Percentiles rank a stretch among this genome's conserved stretches.
Evolutionary conservation across 768 basidiomycete genomes (phyloP).

Genomic region (Leccinum rimulosum): DNA sequence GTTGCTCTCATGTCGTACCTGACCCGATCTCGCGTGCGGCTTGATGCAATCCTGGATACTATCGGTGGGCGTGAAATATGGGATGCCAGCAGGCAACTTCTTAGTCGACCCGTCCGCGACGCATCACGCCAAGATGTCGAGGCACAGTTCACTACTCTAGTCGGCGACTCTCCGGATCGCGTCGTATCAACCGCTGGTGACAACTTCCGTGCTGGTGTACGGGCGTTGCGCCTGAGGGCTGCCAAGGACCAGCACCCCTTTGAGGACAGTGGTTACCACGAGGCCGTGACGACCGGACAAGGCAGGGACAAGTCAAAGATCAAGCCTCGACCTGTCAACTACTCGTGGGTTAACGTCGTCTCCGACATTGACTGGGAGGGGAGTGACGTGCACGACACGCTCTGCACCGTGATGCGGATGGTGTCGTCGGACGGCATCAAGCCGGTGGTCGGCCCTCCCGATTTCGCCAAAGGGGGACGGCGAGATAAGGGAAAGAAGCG

Average conservation of each 20-base stretch:
- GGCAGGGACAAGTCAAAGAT: slow-evolving; percentile 33
- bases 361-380: slow-evolving; percentile 87
- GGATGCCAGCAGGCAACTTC: slow-evolving; percentile 65
- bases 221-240: slow-evolving; percentile 45
- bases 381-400: slow-evolving; percentile 59
- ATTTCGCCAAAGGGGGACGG: slow-evolving; percentile 19
- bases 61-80: slow-evolving; percentile 79
- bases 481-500: slow-evolving; percentile 31
- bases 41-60: slow-evolving; percentile 84
- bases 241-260: slow-evolving; percentile 28
- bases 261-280: slow-evolving; percentile 26
- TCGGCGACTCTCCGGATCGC: slow-evolving; percentile 66
- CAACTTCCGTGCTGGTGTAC: slow-evolving; percentile 69
- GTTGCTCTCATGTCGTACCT: slow-evolving; percentile 28
- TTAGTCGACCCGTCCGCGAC: slow-evolving; percentile 37
- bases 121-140: slow-evolving; percentile 29
- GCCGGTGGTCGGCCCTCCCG: slow-evolving; percentile 23
- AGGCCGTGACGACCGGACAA: slow-evolving; percentile 15
- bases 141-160: slow-evolving; percentile 74
- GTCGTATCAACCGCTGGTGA: slow-evolving; percentile 69
- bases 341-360: slow-evolving; percentile 78
- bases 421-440: slow-evolving; percentile 34
- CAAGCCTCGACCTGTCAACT: slow-evolving; percentile 52
- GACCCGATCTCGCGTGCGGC: slow-evolving; percentile 34
- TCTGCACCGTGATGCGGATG: slow-evolving; percentile 40